Conservation (phyloP, 2,329 filamentous ascomycete species). For the Aspergillaceae sp. region DNA sequence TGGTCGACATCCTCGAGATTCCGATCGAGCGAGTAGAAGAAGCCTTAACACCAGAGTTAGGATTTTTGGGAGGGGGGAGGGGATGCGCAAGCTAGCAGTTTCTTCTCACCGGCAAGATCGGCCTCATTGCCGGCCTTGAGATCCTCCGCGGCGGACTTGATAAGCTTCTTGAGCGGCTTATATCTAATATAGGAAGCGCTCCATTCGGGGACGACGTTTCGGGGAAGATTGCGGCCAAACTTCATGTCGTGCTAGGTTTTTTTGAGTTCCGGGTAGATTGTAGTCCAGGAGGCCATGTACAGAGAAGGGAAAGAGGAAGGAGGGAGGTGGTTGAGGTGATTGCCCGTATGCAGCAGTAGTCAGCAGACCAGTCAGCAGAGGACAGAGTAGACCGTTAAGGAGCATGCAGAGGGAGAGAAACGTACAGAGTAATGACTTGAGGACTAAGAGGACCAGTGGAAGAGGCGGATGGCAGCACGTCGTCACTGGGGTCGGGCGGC, state of each 20-base stretch:
- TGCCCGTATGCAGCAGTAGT: too few species aligned
- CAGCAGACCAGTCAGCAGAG: not conserved
- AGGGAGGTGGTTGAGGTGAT: too few species aligned
- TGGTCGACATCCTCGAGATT: conserved; percentile 94
- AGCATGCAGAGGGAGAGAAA: not conserved
- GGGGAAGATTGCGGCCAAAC: conserved; percentile 42
- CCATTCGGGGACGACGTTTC: conserved; percentile 45
- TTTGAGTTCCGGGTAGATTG: not conserved
- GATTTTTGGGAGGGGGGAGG: conserved; percentile 1
- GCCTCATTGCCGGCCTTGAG: conserved; percentile 63
- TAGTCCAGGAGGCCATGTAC: too few species aligned
- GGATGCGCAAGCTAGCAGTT: too few species aligned
- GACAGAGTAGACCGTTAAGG: too few species aligned
- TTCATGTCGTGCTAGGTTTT: conserved; percentile 30
- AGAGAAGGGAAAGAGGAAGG: not conserved
- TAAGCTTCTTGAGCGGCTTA: conserved; percentile 73
- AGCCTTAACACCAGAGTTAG: conserved; percentile 52
- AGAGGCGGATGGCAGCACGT: too few species aligned
- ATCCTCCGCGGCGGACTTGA: conserved; percentile 65
- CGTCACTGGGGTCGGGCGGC: too few species aligned
- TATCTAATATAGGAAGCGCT: conserved; percentile 44
- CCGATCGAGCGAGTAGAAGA: conserved; percentile 93
- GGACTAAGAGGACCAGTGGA: too few species aligned
- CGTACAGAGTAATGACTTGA: too few species aligned
- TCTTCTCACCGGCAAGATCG: conserved; percentile 75